These are phyloP conservation scores for Naegleria gruberi DNA, from an alignment of 208 protist species.

Conservation along the genomic window DNA sequence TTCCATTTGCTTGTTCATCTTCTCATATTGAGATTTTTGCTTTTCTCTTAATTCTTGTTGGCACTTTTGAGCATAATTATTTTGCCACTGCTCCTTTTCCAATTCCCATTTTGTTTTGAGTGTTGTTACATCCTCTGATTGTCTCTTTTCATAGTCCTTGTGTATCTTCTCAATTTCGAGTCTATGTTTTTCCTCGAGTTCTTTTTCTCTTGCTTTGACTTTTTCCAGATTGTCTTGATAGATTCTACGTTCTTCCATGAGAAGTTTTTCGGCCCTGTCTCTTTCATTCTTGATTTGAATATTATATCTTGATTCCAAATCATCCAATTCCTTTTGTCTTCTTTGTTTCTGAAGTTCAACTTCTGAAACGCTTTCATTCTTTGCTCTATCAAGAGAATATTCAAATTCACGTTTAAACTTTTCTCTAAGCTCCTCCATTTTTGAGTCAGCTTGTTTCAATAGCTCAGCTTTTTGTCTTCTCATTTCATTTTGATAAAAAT, in stretches of 20 bases:
- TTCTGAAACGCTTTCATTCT: background rate
- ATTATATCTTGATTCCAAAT: background rate
- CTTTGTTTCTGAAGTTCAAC: background rate
- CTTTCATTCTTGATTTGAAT: background rate
- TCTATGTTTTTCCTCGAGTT: background rate
- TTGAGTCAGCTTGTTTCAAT: background rate
- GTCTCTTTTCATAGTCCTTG: background rate
- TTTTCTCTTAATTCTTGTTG: background rate
- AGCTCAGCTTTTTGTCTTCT: background rate
- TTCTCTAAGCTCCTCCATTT: background rate
- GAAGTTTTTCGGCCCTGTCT: background rate
- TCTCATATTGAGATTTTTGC: background rate
- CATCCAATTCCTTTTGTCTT: background rate
- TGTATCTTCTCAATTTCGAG: background rate
- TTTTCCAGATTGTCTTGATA: background rate
- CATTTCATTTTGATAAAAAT: background rate
- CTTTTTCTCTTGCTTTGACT: background rate
- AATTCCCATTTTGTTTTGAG: background rate
- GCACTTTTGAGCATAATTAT: background rate
- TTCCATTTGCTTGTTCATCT: background rate
- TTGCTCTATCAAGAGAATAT: background rate
- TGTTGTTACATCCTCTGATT: background rate
- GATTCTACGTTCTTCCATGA: background rate
- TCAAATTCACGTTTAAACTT: background rate
- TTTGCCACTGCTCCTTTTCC: slow-evolving; percentile 15